These are phyloP conservation scores for Periconia sp. DNA, from an alignment of 2,329 filamentous ascomycete species.

Conservation along the genomic window DNA sequence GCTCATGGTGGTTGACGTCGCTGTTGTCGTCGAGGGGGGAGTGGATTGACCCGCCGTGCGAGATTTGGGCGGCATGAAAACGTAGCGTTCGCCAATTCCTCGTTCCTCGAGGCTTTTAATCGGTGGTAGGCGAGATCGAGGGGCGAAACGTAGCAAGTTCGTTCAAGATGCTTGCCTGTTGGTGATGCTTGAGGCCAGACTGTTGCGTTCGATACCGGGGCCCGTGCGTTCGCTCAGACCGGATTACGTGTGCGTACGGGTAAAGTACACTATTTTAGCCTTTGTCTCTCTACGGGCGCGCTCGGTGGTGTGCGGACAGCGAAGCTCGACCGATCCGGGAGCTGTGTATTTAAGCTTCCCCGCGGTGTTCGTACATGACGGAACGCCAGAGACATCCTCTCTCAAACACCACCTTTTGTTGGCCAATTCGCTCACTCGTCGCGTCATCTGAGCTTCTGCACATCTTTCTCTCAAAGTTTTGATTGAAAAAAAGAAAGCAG, in stretches of 20 bases:
- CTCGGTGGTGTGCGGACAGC: slow-evolving; percentile 9
- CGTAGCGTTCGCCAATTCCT: slow-evolving; percentile 2
- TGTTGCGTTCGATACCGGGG: slow-evolving; percentile 4
- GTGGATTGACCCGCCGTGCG: slow-evolving; percentile 18
- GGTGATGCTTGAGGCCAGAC: slow-evolving; percentile 23
- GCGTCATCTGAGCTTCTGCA: slow-evolving; percentile 3
- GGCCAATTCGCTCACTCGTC: neutral
- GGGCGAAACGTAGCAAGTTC: neutral
- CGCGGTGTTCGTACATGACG: neutral
- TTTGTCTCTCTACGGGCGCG: neutral
- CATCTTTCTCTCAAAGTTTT: neutral
- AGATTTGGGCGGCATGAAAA: slow-evolving; percentile 38
- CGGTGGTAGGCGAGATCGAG: slow-evolving; percentile 7
- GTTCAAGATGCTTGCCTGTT: neutral
- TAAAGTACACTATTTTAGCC: neutral
- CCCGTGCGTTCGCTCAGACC: slow-evolving; percentile 2
- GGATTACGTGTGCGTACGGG: neutral
- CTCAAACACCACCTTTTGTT: neutral
- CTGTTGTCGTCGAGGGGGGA: slow-evolving; percentile 12
- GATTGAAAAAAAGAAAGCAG: neutral
- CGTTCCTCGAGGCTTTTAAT: neutral
- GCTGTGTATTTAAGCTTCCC: neutral
- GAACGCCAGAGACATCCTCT: neutral
- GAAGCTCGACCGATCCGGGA: neutral
- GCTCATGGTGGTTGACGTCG: slow-evolving; percentile 13